phyloP scores from a whole-genome alignment of 495 filamentous ascomycete species.

The Astrothelium subdiscretum region DNA sequence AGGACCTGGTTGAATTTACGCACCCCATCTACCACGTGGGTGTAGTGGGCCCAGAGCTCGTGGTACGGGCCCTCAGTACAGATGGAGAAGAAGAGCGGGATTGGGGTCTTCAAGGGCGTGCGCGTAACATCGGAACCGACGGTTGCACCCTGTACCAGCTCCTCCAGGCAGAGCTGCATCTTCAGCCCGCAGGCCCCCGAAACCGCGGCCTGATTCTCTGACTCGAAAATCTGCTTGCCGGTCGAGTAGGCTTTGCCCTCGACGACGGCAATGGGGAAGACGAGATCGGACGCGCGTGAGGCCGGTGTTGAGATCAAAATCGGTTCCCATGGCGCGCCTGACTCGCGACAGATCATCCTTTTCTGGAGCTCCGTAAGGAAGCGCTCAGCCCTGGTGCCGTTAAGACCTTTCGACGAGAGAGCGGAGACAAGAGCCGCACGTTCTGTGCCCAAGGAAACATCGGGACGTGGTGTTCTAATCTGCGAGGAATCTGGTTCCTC shows the following conservation, averaged over 20 bases:
- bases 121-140: not conserved
- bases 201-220: slow-evolving; percentile 10
- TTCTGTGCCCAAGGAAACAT: not conserved
- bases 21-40: not conserved
- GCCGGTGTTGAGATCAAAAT: not conserved
- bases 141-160: not conserved
- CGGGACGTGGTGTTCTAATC: not conserved
- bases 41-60: slow-evolving; percentile 8
- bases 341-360: not conserved
- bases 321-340: not conserved
- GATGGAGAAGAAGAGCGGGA: slow-evolving; percentile 9
- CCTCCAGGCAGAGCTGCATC: slow-evolving; percentile 8
- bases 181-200: slow-evolving; percentile 8
- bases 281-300: not conserved
- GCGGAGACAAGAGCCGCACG: not conserved
- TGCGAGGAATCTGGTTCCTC: not conserved
- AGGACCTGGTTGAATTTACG: not conserved
- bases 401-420: slow-evolving; percentile 2
- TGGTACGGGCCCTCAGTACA: slow-evolving; percentile 8
- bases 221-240: not conserved
- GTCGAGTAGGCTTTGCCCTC: not conserved
- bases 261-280: slow-evolving; percentile 1
- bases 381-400: not conserved
- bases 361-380: not conserved
- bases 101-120: not conserved